phyloP scores from a whole-genome alignment of 495 filamentous ascomycete genomes.

The Xylaria palmicola region DNA sequence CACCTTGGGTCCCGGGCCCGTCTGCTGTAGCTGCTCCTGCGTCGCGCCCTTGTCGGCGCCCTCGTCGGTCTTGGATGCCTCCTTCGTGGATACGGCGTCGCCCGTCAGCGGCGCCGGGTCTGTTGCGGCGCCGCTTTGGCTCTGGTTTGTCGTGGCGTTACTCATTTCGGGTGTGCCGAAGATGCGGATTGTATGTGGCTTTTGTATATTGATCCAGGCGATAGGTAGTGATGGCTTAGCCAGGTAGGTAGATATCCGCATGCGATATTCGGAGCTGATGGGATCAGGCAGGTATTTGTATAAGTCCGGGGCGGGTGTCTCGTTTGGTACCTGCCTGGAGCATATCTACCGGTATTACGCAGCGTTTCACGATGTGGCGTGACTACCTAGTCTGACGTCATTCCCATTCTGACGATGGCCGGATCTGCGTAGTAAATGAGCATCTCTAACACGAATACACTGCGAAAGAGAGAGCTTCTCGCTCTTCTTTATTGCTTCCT shows the following conservation, averaged over 20 bases:
- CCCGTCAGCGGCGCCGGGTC: not conserved
- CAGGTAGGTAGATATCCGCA: too few species aligned
- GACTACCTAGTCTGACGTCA: constrained; percentile 16
- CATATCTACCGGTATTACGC: too few species aligned
- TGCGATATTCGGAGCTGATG: too few species aligned
- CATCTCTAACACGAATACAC: too few species aligned
- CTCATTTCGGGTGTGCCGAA: constrained; percentile 5
- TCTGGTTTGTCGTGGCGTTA: not conserved
- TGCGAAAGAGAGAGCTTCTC: too few species aligned
- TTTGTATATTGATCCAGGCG: not conserved
- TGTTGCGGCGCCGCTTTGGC: constrained; percentile 7
- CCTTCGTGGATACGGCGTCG: not conserved
- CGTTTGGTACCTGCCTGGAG: not conserved
- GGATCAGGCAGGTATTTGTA: not conserved
- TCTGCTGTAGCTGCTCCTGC: constrained; percentile 3
- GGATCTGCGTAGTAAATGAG: not conserved
- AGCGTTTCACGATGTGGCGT: not conserved
- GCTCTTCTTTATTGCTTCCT: too few species aligned
- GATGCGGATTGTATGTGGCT: too few species aligned
- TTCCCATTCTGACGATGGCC: not conserved
- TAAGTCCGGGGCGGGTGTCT: not conserved
- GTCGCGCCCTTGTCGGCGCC: not conserved
- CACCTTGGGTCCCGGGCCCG: constrained; percentile 4
- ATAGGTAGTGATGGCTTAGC: not conserved
- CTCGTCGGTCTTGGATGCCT: not conserved